These are phyloP conservation scores for Kluyveromyces marxianus DNA, from an alignment of 1,139 yeast species.

Conservation along the genomic window DNA sequence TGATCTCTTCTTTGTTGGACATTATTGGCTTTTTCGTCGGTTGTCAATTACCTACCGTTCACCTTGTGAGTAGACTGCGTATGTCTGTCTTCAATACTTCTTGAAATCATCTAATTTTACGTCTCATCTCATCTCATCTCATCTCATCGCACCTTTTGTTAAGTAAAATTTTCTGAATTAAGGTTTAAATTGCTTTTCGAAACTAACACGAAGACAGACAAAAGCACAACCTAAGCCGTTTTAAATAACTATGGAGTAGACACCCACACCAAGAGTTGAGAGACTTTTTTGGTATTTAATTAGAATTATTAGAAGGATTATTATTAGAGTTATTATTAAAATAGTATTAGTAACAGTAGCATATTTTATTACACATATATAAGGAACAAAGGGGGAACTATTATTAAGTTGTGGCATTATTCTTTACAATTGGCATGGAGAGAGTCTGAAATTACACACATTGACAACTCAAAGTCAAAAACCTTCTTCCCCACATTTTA, in stretches of 20 bases:
- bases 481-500: too few relatives aligned
- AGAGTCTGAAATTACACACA: background rate
- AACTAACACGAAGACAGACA: background rate
- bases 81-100: background rate
- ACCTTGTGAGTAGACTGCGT: too few relatives aligned
- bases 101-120: background rate
- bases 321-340: background rate
- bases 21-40: too few relatives aligned
- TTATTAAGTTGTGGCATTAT: background rate
- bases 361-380: conserved; percentile 5
- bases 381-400: background rate
- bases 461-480: background rate
- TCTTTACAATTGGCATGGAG: background rate
- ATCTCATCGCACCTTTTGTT: background rate
- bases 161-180: background rate
- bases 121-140: conserved; percentile 1
- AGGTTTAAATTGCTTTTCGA: background rate
- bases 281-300: background rate
- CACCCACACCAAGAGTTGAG: background rate
- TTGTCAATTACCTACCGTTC: too few relatives aligned
- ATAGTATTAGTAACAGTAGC: conserved; percentile 6
- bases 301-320: background rate
- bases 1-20: background rate
- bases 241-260: background rate
- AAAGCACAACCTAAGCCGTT: too few relatives aligned